Conservation (phyloP, 768 basidiomycete species). For the Tylopilus felleus region DNA sequence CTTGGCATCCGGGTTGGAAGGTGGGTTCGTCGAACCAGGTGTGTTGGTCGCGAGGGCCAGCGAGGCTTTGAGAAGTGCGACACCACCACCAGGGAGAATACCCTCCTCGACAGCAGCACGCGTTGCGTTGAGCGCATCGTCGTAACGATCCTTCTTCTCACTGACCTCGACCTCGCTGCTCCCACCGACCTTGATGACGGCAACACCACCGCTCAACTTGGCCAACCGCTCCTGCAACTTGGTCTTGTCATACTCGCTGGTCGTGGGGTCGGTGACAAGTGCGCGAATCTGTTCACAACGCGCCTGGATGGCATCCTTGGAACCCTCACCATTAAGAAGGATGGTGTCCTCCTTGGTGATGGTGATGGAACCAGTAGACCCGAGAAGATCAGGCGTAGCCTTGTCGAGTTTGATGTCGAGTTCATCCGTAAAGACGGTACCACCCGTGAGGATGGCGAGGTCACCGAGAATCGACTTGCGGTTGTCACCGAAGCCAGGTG, state of each 20-base stretch:
- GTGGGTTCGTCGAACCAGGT: conserved; percentile 43
- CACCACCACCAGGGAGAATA: conserved; percentile 95
- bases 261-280: conserved; percentile 76
- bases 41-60: conserved; percentile 60
- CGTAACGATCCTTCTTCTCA: conserved; percentile 93
- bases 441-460: conserved; percentile 94
- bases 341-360: conserved; percentile 99
- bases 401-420: conserved; percentile 76
- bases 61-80: conserved; percentile 85
- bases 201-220: conserved; percentile 94
- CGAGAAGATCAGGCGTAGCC: conserved; percentile 76
- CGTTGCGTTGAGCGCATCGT: conserved; percentile 96
- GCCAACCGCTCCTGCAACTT: conserved; percentile 97
- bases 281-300: conserved; percentile 95
- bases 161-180: conserved; percentile 92
- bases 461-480: conserved; percentile 97
- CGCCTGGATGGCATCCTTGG: conserved; percentile 84
- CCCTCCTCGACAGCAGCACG: conserved; percentile 98
- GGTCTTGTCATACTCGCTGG: conserved; percentile 89
- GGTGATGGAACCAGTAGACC: conserved; percentile 86
- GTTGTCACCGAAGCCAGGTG: conserved; percentile 98
- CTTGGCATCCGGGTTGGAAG: conserved; percentile 54
- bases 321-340: conserved; percentile 87
- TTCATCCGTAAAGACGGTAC: conserved; percentile 95
- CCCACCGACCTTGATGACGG: conserved; percentile 98